These are phyloP conservation scores for Speleostelium caveatum DNA, from an alignment of 78 protist genomes.

Conservation along the genomic window DNA sequence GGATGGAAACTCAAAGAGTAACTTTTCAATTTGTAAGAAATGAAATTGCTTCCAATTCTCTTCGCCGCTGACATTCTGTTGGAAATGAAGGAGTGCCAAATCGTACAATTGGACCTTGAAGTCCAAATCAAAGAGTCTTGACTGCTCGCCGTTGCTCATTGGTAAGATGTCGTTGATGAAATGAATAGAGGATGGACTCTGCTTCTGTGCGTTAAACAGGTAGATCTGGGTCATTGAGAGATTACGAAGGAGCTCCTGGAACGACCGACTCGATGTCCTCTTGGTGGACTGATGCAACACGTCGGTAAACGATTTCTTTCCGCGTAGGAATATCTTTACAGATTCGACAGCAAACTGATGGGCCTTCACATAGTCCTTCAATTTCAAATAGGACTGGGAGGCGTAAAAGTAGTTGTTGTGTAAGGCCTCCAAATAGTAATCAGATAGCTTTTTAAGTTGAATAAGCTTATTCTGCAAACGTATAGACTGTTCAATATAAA, in stretches of 20 bases:
- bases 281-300: not conserved
- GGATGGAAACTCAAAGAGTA: not conserved
- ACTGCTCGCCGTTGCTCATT: not conserved
- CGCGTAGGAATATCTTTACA: not conserved
- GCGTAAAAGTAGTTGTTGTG: not conserved
- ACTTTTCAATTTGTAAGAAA: constrained; percentile 5
- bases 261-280: not conserved
- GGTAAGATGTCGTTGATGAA: constrained; percentile 23
- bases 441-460: not conserved
- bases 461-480: not conserved
- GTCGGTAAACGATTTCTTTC: constrained; percentile 12
- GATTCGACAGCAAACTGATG: constrained; percentile 22
- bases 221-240: not conserved
- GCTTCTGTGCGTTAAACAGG: not conserved
- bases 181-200: not conserved
- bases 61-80: not conserved
- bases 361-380: not conserved
- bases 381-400: constrained; percentile 2
- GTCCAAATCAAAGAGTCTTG: not conserved
- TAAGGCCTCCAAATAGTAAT: not conserved
- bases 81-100: constrained; percentile 1
- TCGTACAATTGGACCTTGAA: constrained; percentile 35
- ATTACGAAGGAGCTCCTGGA: constrained; percentile 20
- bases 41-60: not conserved
- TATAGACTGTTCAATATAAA: constrained; percentile 5